Evolutionary conservation across 2,329 filamentous ascomycete species (phyloP).

Genomic region (Cercospora sesami): DNA sequence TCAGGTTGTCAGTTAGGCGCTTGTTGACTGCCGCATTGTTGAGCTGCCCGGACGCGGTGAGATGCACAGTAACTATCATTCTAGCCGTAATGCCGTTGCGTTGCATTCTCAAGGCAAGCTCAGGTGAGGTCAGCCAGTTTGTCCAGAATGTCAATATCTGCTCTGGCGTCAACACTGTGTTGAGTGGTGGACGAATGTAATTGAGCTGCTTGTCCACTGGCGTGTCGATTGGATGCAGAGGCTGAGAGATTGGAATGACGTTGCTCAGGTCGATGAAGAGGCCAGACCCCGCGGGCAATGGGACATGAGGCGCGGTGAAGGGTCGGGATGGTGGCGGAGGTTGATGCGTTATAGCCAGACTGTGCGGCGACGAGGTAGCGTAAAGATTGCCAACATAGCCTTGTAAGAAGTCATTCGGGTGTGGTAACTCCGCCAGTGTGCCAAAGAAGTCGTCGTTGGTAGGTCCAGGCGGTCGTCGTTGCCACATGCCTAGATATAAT

Average conservation of each 20-base stretch:
- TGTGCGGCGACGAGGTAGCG: neutral
- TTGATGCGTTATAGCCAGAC: neutral
- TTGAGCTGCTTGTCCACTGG: neutral
- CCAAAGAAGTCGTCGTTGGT: neutral
- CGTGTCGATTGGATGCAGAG: neutral
- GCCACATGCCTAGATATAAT: neutral
- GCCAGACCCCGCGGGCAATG: neutral
- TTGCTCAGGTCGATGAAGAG: neutral
- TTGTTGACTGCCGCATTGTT: neutral
- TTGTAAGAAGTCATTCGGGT: neutral
- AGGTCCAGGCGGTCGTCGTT: neutral
- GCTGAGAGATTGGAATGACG: neutral
- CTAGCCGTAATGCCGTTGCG: neutral
- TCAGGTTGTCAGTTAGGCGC: neutral
- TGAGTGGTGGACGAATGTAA: neutral
- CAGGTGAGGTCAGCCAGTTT: neutral
- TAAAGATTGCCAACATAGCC: neutral
- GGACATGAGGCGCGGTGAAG: neutral
- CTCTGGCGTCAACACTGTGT: neutral
- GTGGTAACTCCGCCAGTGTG: neutral
- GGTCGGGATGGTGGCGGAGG: neutral
- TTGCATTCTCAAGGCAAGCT: neutral
- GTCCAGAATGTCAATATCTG: neutral
- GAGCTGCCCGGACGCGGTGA: neutral
- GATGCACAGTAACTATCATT: neutral